Conservation (phyloP, 306 rosid species). For the Cicer bijugum region DNA sequence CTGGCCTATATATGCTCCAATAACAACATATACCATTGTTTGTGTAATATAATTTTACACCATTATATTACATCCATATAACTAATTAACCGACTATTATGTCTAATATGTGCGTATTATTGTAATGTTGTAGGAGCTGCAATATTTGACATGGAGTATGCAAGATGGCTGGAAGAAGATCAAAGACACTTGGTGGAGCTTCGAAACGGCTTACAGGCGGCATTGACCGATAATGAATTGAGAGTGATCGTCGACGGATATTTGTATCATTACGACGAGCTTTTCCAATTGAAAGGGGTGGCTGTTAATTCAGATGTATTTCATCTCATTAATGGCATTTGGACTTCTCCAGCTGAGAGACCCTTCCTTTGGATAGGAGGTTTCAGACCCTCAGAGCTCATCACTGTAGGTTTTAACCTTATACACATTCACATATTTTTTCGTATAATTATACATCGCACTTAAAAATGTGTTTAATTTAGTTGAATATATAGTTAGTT, state of each 20-base stretch:
- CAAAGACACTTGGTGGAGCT: slow-evolving; percentile 77
- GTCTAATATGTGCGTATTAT: too few species aligned
- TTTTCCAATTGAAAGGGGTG: slow-evolving; percentile 67
- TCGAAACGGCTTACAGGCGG: slow-evolving; percentile 62
- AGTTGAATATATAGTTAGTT: too few species aligned
- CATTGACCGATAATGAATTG: slow-evolving; percentile 67
- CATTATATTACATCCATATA: too few species aligned
- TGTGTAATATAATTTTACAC: too few species aligned
- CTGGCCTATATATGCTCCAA: too few species aligned
- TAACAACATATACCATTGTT: too few species aligned
- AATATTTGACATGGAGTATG: slow-evolving; percentile 93
- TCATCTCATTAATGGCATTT: slow-evolving; percentile 81
- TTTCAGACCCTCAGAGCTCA: slow-evolving; percentile 84
- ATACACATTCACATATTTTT: too few species aligned
- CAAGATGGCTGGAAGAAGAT: slow-evolving; percentile 90
- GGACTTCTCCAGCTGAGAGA: slow-evolving; percentile 88
- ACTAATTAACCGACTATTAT: too few species aligned
- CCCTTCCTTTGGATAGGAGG: slow-evolving; percentile 98
- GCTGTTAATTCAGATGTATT: slow-evolving; percentile 91
- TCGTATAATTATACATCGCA: too few species aligned
- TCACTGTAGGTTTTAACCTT: slow-evolving; percentile 52
- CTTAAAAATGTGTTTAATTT: too few species aligned
- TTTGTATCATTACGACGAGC: slow-evolving; percentile 73
- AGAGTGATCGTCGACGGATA: slow-evolving; percentile 68
- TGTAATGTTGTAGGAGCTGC: slow-evolving; percentile 67